These are phyloP conservation scores for Adansonia grandidieri DNA, from an alignment of 441 rosid genomes.

Conservation along the genomic window DNA sequence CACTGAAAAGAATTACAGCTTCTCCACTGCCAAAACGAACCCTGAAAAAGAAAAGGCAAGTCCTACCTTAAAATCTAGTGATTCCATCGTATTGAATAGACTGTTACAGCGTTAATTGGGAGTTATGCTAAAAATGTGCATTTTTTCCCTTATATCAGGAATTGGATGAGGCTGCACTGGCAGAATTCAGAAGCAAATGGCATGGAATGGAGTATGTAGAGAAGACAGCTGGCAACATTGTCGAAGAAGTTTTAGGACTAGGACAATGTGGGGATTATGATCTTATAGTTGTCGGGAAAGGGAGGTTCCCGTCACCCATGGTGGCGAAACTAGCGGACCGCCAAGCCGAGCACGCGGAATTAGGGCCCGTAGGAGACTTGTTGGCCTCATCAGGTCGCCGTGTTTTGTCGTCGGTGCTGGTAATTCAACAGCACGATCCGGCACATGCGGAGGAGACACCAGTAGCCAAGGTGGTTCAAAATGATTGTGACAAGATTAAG, in stretches of 20 bases:
- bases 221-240: constrained; percentile 44
- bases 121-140: not conserved
- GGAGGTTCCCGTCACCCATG: constrained; percentile 56
- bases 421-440: constrained; percentile 56
- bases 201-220: constrained; percentile 47
- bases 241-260: constrained; percentile 50
- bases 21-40: constrained; percentile 55
- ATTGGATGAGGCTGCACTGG: constrained; percentile 49
- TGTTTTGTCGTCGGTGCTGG: constrained; percentile 49
- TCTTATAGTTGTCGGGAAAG: constrained; percentile 64
- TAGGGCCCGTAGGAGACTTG: constrained; percentile 59
- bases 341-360: constrained; percentile 57
- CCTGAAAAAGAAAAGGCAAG: constrained; percentile 52
- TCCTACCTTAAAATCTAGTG: too few species aligned
- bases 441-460: constrained; percentile 46
- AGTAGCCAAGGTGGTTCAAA: constrained; percentile 35
- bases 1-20: constrained; percentile 49
- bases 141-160: constrained; percentile 39
- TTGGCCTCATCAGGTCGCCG: constrained; percentile 46
- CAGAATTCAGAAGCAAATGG: constrained; percentile 54
- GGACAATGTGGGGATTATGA: constrained; percentile 59
- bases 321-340: constrained; percentile 52
- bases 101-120: not conserved
- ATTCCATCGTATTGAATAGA: not conserved
- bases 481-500: not conserved